Evolutionary conservation across 805 yeast genomes (phyloP), one percentile per base, ranked within the genome.

Genomic region (Lipomyces japonicus): DNA sequence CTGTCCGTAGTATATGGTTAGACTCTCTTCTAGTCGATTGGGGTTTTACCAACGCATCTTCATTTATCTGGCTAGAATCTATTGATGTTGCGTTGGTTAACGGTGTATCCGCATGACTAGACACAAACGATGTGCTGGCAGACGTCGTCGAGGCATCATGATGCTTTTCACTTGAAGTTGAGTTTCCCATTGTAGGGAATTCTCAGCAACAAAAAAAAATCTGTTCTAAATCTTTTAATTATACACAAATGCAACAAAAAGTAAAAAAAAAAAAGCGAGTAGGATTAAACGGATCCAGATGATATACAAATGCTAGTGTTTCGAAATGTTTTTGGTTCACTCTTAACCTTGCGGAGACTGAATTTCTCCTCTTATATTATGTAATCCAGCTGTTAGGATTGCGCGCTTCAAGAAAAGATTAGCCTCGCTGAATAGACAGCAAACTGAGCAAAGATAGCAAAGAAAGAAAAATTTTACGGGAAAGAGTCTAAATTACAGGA

Each of bases 131-230:
- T 24, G 47, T 36, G 3, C 49, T 38, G 19, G 46, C 43, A n/a
- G 52, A 43, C 23, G 55, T 39, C 39, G 26, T 47, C 19, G 51
- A 30, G 9, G 50, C 39, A 14, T 46, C 47, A 2, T 30, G 42
- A 21, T 37, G 44, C 47, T 38, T 39, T 41, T 54, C 58, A 24
- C 38, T 46, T 14, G 58, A 54, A 21, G 58, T 22, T 5, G 58
- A 54, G 46, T 54, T 54, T 5, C 58, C 58, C 58, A 54, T 54
- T 16, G 32, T 40, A 7, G 25, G 16, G 35, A 23, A 4, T 3
- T 26, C 5, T 21, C n/a, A 28, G 35, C 6, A 21, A 18, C 14
- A 7, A 34, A 34, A 34, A n/a, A 34, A 34, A 34, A 34, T 34
- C 14, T n/a, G 16, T n/a, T n/a, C 7, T 9, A n/a, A 34, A 34